Conservation (phyloP, 139 green algal genomes). For the Closterium sp. region DNA sequence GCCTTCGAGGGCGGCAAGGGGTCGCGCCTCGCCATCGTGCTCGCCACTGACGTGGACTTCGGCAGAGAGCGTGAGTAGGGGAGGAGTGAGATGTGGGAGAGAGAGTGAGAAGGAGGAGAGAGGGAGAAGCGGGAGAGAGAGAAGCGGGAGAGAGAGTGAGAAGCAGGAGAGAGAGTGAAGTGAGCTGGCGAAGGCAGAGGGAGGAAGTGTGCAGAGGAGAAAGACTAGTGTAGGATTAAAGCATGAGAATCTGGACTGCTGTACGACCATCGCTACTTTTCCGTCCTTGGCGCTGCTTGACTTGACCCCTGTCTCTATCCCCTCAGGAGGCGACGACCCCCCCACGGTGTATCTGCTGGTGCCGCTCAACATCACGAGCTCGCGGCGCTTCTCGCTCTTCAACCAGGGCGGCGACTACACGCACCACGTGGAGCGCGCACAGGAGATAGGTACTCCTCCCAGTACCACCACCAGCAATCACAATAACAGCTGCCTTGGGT, state of each 20-base stretch:
- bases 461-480: neutral
- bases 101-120: neutral
- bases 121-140: neutral
- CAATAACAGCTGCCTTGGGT: neutral
- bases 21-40: neutral
- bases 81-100: neutral
- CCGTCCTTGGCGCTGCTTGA: no score
- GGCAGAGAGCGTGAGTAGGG: neutral
- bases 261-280: no score
- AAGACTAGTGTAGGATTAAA: no score
- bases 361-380: conserved; percentile 22
- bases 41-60: conserved; percentile 12
- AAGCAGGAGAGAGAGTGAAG: neutral
- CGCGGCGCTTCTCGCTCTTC: conserved; percentile 32
- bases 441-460: conserved; percentile 8
- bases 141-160: neutral
- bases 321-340: neutral
- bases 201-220: no score
- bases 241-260: no score
- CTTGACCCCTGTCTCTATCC: no score
- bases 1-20: neutral
- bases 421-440: conserved; percentile 13
- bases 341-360: conserved; percentile 27
- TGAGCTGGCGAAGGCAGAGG: no score
- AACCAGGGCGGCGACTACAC: neutral